A percentile compares a stretch with the other conserved stretches of the same genome.
These are phyloP conservation scores for Psilocybe azurescens DNA, from an alignment of 768 basidiomycete genomes.

Conservation along the genomic window DNA sequence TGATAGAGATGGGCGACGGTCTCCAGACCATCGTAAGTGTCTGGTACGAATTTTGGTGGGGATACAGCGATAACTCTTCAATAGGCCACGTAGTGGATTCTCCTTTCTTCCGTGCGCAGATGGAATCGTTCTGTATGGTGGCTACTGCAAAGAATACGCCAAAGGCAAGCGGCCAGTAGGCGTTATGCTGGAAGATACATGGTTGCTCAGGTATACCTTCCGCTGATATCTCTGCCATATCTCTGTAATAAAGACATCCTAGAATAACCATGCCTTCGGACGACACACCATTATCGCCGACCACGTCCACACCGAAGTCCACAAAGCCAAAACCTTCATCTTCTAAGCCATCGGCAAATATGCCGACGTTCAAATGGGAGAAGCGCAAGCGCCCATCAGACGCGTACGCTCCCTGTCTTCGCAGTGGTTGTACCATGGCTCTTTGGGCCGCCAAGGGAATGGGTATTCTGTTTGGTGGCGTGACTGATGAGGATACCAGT, in stretches of 20 bases:
- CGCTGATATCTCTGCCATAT: slow-evolving; percentile 2
- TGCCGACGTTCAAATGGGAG: slow-evolving; percentile 77
- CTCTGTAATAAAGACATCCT: background rate
- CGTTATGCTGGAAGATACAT: slow-evolving; percentile 89
- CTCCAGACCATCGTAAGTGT: slow-evolving; percentile 69
- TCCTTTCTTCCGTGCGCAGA: slow-evolving; percentile 82
- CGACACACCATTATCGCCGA: slow-evolving; percentile 16
- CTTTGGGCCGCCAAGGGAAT: slow-evolving; percentile 71
- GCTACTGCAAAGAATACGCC: slow-evolving; percentile 88
- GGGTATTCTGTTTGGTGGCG: slow-evolving; percentile 86
- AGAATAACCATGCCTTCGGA: slow-evolving; percentile 29
- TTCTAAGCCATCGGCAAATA: slow-evolving; percentile 33
- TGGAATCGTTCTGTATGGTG: slow-evolving; percentile 84
- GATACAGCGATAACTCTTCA: background rate
- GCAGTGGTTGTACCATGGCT: slow-evolving; percentile 89
- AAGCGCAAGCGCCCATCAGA: slow-evolving; percentile 73
- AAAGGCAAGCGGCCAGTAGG: slow-evolving; percentile 88
- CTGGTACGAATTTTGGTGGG: background rate
- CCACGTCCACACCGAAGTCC: slow-evolving; percentile 16
- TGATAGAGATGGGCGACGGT: slow-evolving; percentile 75
- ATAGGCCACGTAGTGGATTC: slow-evolving; percentile 80
- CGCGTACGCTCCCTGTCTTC: slow-evolving; percentile 71
- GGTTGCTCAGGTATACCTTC: slow-evolving; percentile 72
- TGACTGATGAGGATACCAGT: slow-evolving; percentile 83
- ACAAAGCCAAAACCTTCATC: slow-evolving; percentile 38